A percentile compares a stretch with the other conserved stretches of the same genome.
These are phyloP conservation scores for Naematelia encephala DNA, from an alignment of 768 basidiomycete species.

Conservation along the genomic window DNA sequence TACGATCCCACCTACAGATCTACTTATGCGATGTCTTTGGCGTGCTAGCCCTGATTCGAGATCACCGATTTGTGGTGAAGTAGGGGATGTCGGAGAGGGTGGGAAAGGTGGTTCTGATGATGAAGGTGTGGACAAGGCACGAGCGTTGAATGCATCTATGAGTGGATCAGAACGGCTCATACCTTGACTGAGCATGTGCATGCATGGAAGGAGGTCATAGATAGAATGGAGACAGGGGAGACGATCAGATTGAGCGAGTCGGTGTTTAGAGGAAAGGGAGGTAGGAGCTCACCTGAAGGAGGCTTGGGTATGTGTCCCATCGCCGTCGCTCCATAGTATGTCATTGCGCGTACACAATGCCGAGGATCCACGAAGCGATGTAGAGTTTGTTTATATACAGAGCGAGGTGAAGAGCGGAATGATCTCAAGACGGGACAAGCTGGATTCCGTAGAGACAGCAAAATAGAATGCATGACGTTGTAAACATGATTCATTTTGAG, in stretches of 20 bases:
- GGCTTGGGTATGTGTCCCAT: neutral
- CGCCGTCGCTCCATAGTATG: neutral
- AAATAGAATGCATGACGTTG: neutral
- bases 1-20: neutral
- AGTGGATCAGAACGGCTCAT: neutral
- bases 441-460: neutral
- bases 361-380: neutral
- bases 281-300: neutral
- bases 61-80: neutral
- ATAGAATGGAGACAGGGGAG: neutral
- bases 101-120: neutral
- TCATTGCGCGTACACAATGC: neutral
- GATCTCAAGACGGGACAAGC: neutral
- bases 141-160: neutral
- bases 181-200: neutral
- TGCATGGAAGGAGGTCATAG: no score
- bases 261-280: neutral
- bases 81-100: neutral
- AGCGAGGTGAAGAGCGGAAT: neutral
- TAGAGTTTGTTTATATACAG: no score
- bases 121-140: neutral
- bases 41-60: neutral
- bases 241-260: no score
- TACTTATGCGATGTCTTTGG: neutral
- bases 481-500: no score